Evolutionary conservation across 1,284 basidiomycete genomes (phyloP), one percentile per base, ranked within the genome.

Genomic region (Sphaerobolus stellatus): DNA sequence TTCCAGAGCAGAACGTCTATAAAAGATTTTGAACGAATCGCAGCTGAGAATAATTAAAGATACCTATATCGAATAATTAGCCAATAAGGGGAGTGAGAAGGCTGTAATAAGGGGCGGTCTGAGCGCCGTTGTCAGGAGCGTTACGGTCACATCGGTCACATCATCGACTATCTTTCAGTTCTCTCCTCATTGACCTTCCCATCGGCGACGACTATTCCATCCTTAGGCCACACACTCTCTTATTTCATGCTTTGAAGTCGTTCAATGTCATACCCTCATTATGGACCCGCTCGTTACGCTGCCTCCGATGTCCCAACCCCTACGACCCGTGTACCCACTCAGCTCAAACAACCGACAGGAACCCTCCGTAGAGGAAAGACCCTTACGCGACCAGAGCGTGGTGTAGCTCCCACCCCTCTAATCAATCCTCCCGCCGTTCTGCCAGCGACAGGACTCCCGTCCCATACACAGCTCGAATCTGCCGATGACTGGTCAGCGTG

Each of bases 331-430:
- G 75, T 77, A 50, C 63, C 62, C 25, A 56, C 59, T n/a, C 48
- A 50, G 36, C 40, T 47, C 14, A 60, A 54, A 25, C 79, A 83
- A 36, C 67, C 76, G 24, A 73, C 80, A 50, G 79, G 78, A 50
- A 75, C 83, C 36, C 77, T 92, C 56, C 85, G 86, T 52, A 82
- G 94, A 57, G 90, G 90, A 66, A 98, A 97, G 77, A 99, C 96
- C 2, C 85, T 99, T 62, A 98, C 93, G 51, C 83, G 94, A 53
- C 97, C 96, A 62, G 96, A 99, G 76, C 86, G 96, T 56, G 83
- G 91, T 68, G 91, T 98, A 56, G 93, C 92, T 9, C 91, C 94
- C 36, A 88, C 91, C 13, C 96, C 97, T 1, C 85, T 99, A 64
- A 95, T 99, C 66, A 95, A 92, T 56, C 86, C 88, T 2, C 75